Base-by-base conservation (phyloP, 352 stramenopile species). In the Elongisporangium anandrum region DNA sequence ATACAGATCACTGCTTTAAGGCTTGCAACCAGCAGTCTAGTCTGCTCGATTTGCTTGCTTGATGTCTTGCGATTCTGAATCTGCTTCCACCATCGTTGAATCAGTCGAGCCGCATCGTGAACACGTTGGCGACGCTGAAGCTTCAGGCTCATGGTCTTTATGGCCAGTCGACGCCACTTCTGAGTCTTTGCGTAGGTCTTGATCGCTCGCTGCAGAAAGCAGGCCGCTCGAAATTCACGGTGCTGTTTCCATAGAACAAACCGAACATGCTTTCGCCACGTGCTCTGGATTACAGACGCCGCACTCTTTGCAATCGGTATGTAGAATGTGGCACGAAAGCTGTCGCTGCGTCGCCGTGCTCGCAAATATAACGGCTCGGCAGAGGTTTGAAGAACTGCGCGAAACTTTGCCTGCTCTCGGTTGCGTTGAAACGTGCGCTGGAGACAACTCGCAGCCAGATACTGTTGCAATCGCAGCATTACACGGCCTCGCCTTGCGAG, bases 351-450 rank as follows among this genome's bases (percentile, higher is more conserved):
- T 4, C 65, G 21, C 2, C 59, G 22, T 38, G 73, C 72, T 3
- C 75, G 70, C 17, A 89, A 52, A 48, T 85, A 89, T 55, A 91
- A 65, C 2, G 81, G 77, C 0, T 66, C 60, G 23, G 71, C 65
- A 1, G 77, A 81, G 47, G 66, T 64, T 10, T 57, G 21, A 47
- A 88, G 54, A 9, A 69, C 59, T 13, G 20, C 38, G 12, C 72
- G 69, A 20, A 75, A 62, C 41, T 73, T 69, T 2, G 57, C 56
- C 1, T 68, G 59, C 22, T 86, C 59, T 2, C 56, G 60, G 16
- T 68, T 72, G 12, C 63, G 69, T 22, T 55, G 62, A 23, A 77
- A 87, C 12, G 72, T 73, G 13, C 70, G 70, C 56, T 92, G 79
- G 4, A 92, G 63, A 52, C 63, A 78, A n/a, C 61, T 72, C 0